Conservation (phyloP, 495 filamentous ascomycete species). For the Xylaria curta region DNA sequence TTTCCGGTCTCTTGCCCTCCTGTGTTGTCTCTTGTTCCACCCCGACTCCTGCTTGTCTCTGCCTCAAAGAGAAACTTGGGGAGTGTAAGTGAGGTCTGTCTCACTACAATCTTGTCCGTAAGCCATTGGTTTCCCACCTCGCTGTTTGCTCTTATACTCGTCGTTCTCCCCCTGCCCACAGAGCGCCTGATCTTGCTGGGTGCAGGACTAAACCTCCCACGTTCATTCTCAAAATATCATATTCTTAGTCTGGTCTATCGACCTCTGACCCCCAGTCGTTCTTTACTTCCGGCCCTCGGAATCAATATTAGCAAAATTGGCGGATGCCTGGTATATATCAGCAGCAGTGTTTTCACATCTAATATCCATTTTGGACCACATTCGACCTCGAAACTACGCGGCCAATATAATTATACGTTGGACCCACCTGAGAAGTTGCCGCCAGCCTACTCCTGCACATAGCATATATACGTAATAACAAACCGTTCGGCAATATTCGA, state of each 20-base stretch:
- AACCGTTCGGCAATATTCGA: not conserved
- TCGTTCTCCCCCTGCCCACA: slow-evolving; percentile 31
- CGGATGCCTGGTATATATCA: slow-evolving; percentile 25
- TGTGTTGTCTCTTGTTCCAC: slow-evolving; percentile 44
- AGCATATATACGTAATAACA: slow-evolving; percentile 28
- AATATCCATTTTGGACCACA: slow-evolving; percentile 16
- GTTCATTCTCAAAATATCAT: slow-evolving; percentile 38
- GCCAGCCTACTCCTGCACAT: slow-evolving; percentile 18
- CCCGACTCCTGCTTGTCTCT: slow-evolving; percentile 44
- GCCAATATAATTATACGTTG: slow-evolving; percentile 19
- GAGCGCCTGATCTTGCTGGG: slow-evolving; percentile 28
- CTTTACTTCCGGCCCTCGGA: slow-evolving; percentile 37
- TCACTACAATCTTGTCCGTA: slow-evolving; percentile 36
- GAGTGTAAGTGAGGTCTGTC: slow-evolving; percentile 41
- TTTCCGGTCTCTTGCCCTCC: slow-evolving; percentile 44
- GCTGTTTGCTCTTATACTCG: slow-evolving; percentile 39
- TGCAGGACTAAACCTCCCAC: slow-evolving; percentile 37
- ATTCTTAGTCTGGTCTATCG: slow-evolving; percentile 31
- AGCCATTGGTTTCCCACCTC: slow-evolving; percentile 24
- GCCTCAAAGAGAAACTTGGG: slow-evolving; percentile 37
- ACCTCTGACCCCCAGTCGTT: slow-evolving; percentile 53
- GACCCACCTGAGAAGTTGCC: slow-evolving; percentile 10
- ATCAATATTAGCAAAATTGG: slow-evolving; percentile 23
- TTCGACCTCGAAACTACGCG: slow-evolving; percentile 18
- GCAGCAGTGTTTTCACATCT: slow-evolving; percentile 14